Evolutionary conservation across 768 basidiomycete species (phyloP).

Genomic region (Baorangia bicolor): DNA sequence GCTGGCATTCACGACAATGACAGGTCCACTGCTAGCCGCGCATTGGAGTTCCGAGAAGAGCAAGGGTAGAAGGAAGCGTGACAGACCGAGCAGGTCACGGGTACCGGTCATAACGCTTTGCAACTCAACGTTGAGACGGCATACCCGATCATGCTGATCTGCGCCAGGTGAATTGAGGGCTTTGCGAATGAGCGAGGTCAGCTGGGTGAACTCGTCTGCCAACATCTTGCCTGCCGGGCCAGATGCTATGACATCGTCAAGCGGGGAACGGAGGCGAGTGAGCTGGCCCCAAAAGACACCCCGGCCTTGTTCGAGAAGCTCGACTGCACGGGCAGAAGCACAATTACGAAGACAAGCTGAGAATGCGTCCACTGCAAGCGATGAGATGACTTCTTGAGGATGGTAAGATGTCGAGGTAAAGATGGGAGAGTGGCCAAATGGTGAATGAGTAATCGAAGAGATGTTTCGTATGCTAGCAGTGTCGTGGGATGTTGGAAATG

Average conservation of each 20-base stretch:
- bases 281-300: slow-evolving; percentile 20
- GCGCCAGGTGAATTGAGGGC: not conserved
- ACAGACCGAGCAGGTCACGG: slow-evolving; percentile 4
- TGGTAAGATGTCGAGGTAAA: not conserved
- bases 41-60: slow-evolving; percentile 6
- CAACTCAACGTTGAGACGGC: not conserved
- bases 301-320: slow-evolving; percentile 31
- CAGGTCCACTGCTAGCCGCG: not conserved
- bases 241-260: not conserved
- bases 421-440: not conserved
- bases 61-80: slow-evolving; percentile 11
- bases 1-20: not conserved
- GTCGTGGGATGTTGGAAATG: not conserved
- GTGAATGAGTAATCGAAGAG: not conserved
- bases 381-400: not conserved
- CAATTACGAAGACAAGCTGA: slow-evolving; percentile 9
- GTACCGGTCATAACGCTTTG: not conserved
- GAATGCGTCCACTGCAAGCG: slow-evolving; percentile 11
- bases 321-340: slow-evolving; percentile 17
- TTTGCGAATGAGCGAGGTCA: too few relatives aligned
- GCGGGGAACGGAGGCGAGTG: slow-evolving; percentile 12
- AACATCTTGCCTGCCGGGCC: not conserved
- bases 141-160: not conserved
- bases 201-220: not conserved
- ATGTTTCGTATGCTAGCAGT: slow-evolving; percentile 6